phyloP scores from a whole-genome alignment of 257 asterid genomes.

The Nicotiana sylvestris region DNA sequence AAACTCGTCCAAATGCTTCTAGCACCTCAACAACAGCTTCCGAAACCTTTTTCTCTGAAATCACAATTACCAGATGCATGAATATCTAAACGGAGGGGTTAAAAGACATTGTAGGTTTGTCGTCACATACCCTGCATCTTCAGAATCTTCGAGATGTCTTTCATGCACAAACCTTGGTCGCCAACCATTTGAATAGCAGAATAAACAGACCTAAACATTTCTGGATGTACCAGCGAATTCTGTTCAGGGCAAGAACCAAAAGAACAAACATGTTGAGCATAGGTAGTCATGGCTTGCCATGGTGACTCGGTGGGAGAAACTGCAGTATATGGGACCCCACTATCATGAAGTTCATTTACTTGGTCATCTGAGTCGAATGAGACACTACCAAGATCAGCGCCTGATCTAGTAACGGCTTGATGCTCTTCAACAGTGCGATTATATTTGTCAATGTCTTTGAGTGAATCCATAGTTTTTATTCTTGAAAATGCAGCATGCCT shows the following conservation, averaged over 20 bases:
- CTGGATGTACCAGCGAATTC: conserved; percentile 34
- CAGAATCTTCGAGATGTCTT: conserved; percentile 52
- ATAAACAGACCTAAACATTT: conserved; percentile 57
- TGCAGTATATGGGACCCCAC: conserved; percentile 28
- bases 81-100: conserved; percentile 16
- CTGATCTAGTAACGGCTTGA: conserved; percentile 13
- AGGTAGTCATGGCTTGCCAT: conserved; percentile 81
- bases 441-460: conserved; percentile 29
- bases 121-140: conserved; percentile 46
- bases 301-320: conserved; percentile 41
- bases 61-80: conserved; percentile 12
- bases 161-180: conserved; percentile 85
- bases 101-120: conserved; percentile 12
- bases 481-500: conserved; percentile 50
- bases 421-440: conserved; percentile 21
- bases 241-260: conserved; percentile 39
- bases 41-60: conserved; percentile 51
- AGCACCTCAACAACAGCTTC: conserved; percentile 71
- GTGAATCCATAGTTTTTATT: conserved; percentile 44
- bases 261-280: conserved; percentile 44
- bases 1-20: conserved; percentile 69
- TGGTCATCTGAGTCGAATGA: conserved; percentile 26
- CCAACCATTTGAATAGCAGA: conserved; percentile 84
- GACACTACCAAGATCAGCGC: conserved; percentile 19
- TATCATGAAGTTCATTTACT: conserved; percentile 32